A percentile compares a stretch with the other conserved stretches of the same genome.
These are phyloP conservation scores for Hypseocharis bilobata DNA, from an alignment of 441 rosid species.

Conservation along the genomic window DNA sequence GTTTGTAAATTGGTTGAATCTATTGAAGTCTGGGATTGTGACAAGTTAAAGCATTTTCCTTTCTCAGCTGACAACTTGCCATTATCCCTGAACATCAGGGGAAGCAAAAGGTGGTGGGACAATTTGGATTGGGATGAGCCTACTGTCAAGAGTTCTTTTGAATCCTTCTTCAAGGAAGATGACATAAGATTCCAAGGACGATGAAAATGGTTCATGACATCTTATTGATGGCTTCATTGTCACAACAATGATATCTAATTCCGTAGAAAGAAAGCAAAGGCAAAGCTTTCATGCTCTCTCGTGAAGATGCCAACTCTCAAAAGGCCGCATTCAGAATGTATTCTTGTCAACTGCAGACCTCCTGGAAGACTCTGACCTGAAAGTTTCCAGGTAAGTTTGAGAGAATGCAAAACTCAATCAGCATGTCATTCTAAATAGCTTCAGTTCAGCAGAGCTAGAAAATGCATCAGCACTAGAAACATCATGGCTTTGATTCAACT, in stretches of 20 bases:
- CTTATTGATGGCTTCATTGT: no score
- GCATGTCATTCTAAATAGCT: no score
- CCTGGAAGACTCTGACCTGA: no score
- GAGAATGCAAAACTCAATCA: no score
- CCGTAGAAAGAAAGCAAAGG: neutral
- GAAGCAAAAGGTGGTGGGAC: constrained; percentile 18
- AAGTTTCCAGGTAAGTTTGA: neutral
- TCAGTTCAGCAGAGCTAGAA: no score
- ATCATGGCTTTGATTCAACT: no score
- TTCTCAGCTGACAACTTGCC: constrained; percentile 14
- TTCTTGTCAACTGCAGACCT: neutral
- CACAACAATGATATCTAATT: no score
- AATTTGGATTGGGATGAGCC: constrained; percentile 15
- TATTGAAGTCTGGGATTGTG: constrained; percentile 10
- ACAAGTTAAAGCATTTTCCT: constrained; percentile 19
- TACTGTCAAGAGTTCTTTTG: constrained; percentile 3
- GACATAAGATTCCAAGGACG: neutral
- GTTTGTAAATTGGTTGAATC: constrained; percentile 12
- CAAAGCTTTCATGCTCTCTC: neutral
- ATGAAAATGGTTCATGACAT: neutral
- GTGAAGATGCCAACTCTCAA: neutral
- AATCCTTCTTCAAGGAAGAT: constrained; percentile 11
- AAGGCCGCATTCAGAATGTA: neutral
- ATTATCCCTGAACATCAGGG: constrained; percentile 10
- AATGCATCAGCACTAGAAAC: no score